phyloP scores from a whole-genome alignment of 2,329 filamentous ascomycete species.

The Akanthomyces muscarius region DNA sequence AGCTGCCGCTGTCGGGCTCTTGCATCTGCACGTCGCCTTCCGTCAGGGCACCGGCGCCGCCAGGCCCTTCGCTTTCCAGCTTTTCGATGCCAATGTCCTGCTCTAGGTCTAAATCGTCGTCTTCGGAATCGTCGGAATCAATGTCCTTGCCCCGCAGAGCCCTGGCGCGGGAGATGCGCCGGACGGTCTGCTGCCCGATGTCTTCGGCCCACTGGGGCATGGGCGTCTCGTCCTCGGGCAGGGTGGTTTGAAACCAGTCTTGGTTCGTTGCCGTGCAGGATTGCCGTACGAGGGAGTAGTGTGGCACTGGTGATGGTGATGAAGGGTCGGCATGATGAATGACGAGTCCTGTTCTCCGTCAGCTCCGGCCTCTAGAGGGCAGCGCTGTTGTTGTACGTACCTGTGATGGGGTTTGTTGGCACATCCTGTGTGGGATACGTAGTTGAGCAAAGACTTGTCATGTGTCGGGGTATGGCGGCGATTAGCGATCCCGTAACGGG shows the following conservation, averaged over 20 bases:
- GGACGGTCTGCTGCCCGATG: slow-evolving; percentile 41
- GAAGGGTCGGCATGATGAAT: slow-evolving; percentile 34
- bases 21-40: slow-evolving; percentile 28
- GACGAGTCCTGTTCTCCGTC: slow-evolving; percentile 38
- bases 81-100: neutral
- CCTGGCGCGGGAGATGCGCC: slow-evolving; percentile 42
- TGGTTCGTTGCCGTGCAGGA: slow-evolving; percentile 48
- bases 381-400: slow-evolving; percentile 27
- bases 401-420: slow-evolving; percentile 44
- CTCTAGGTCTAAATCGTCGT: slow-evolving; percentile 20
- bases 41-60: slow-evolving; percentile 19
- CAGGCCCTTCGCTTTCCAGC: neutral
- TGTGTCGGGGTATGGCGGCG: slow-evolving; percentile 32
- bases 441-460: slow-evolving; percentile 42
- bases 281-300: slow-evolving; percentile 50
- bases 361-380: neutral
- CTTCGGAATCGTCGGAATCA: slow-evolving; percentile 30
- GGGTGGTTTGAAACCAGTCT: slow-evolving; percentile 53
- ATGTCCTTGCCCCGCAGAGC: slow-evolving; percentile 37
- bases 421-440: slow-evolving; percentile 36
- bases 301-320: slow-evolving; percentile 32
- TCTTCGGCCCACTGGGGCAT: slow-evolving; percentile 45
- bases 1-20: slow-evolving; percentile 18
- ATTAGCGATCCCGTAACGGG: slow-evolving; percentile 31
- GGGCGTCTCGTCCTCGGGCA: slow-evolving; percentile 26